Evolutionary conservation across 1,284 basidiomycete species (phyloP).

Genomic region (Sphaerobolus stellatus): DNA sequence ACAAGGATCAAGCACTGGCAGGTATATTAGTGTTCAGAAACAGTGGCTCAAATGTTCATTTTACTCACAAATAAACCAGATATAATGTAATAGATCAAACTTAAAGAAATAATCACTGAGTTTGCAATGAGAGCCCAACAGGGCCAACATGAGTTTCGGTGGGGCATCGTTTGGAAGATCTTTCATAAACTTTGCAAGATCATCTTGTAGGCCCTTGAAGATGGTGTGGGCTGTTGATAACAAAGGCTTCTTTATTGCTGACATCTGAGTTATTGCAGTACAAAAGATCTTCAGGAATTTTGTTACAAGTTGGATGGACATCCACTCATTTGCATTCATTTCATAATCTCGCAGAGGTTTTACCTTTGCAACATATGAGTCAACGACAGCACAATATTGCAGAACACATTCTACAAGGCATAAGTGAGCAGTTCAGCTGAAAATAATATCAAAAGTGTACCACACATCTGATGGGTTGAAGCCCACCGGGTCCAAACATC

Average conservation of each 20-base stretch:
- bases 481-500: slow-evolving; percentile 27
- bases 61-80: not conserved
- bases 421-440: not conserved
- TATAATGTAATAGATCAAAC: not conserved
- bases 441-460: not conserved
- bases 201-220: not conserved
- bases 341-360: not conserved
- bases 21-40: not conserved
- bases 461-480: slow-evolving; percentile 19
- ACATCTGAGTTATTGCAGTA: not conserved
- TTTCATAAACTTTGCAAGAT: not conserved
- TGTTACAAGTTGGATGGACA: not conserved
- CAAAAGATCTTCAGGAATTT: not conserved
- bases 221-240: not conserved
- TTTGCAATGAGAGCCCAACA: not conserved
- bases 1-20: not conserved
- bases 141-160: not conserved
- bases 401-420: not conserved
- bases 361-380: not conserved
- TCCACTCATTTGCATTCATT: not conserved
- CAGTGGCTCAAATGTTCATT: not conserved
- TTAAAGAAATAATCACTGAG: not conserved
- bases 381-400: no score
- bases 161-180: not conserved
- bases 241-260: not conserved